Evolutionary conservation across 169 alveolate genomes (phyloP).

Genomic region (Nephromyces sp.): DNA sequence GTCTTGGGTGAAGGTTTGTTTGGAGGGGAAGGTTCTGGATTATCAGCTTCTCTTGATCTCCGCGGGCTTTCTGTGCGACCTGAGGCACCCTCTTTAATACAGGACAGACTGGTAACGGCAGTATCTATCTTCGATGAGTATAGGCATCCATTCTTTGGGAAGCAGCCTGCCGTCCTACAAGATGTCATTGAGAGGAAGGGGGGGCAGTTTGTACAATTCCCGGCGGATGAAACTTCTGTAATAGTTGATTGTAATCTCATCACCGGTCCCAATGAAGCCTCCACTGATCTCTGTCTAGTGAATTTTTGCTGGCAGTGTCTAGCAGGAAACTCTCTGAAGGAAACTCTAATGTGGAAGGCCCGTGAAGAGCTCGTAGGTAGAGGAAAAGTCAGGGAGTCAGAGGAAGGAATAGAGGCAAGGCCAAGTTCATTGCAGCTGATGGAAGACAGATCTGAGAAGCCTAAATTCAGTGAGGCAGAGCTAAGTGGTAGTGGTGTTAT

Average conservation of each 20-base stretch:
- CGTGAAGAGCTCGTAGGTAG: no score
- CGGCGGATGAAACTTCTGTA: background rate
- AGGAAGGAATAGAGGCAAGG: no score
- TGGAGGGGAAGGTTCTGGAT: background rate
- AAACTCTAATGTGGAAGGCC: no score
- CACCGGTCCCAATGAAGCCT: background rate
- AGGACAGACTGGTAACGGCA: background rate
- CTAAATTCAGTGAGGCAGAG: no score
- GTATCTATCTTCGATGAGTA: background rate
- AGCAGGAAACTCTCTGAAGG: no score
- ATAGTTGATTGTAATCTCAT: background rate
- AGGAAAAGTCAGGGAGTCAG: no score
- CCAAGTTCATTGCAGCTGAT: no score
- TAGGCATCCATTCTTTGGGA: background rate
- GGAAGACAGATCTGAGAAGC: no score
- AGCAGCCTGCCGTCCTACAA: background rate
- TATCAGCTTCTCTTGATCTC: background rate
- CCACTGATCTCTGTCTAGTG: background rate
- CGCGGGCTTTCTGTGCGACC: background rate
- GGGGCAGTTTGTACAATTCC: background rate
- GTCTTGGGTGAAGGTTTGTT: no score
- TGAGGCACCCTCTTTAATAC: background rate
- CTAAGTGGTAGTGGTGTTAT: no score
- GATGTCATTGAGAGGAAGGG: background rate
- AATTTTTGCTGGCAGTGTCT: background rate